Base-by-base conservation (phyloP, 371 early-diverging fungal genomes). In the Paraphysoderma sedebokerense region DNA sequence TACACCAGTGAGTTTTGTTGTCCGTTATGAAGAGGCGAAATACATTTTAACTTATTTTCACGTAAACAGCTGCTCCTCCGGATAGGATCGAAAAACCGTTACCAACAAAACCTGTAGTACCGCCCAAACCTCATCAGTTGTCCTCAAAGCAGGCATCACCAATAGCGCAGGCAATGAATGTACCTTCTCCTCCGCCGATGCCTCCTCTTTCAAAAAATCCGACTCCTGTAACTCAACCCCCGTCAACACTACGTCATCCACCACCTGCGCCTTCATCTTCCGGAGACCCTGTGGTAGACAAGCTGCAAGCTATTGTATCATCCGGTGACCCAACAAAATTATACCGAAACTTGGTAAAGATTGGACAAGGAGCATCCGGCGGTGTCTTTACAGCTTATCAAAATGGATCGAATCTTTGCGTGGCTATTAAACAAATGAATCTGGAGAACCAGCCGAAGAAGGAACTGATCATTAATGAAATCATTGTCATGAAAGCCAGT, bases 361-460 rank as follows among this genome's bases (percentile, higher is more conserved):
- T 95, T 67, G 92, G 93, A 7, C 93, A 92, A 70, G 93, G 85
- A 28, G 90, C 93, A 4, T 88, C 88, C n/a, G 93, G 90, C 24
- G 87, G 87, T 41, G 95, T 93, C 1, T 91, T 72, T 52, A 87
- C 83, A 2, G 92, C 91, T 2, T 71, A 82, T 59, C 73, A 81
- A 31, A 70, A 75, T 2, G 69, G 67, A 3, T 68, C 75, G 7
- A 70, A 76, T 27, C 56, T 70, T 20, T 71, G 76, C 3, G 92
- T 91, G 1, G 92, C 92, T 3, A 88, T 90, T 56, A 91, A 91
- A 63, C 92, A 92, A 59, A 95, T 92, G 89, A 86, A 91, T 53
- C 65, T 95, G 48, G 85, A 86, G 52, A 80, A 87, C 57, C 92
- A 95, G 62, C 91, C 92, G 22, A 88, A 89, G 62, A 90, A 92